Evolutionary conservation across 2,329 filamentous ascomycete genomes (phyloP), one percentile per base, ranked within the genome.

Genomic region (Xylariomycetidae sp.): DNA sequence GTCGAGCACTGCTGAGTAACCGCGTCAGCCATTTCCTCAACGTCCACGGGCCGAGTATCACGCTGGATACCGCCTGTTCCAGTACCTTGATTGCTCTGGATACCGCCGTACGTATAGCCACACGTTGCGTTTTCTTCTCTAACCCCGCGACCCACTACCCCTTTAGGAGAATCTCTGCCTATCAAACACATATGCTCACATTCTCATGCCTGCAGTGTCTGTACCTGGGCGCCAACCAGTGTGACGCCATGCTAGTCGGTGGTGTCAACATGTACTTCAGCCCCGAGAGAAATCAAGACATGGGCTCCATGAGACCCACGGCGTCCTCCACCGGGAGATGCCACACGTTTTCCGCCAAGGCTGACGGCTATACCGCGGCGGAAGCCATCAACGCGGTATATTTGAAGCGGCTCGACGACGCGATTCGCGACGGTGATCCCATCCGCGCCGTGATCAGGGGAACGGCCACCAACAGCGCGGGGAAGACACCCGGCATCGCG

Each of bases 401-500:
- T 5, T 18, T 39, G 1, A 41, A 39, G 23, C 14, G 36, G 5
- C 36, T 39, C 8, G 14, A 23, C 7, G 36, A 38, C 26, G 39
- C 39, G 5, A n/a, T 36, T 2, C 14, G 32, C 6, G 36, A 39
- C 11, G 14, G 59, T 3, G 63, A 73, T 38, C 53, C 55, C 0
- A 58, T 64, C 16, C 39, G 54, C 3, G 54, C 49, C 1, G 37
- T 66, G 2, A 49, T 69, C 9, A 48, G 53, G 0, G 58, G 48
- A 1, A 58, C 54, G 0, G 54, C 46, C 2, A 17, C 50, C 13
- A 66, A 64, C 38, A 47, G 50, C 14, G 62, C 70, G 33, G 70
- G 69, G 1, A 46, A 36, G 0, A 57, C 55, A 0, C 7, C 26
- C 0, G 65, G 64, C 1, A 62, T 72, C 15, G 66, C 66, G 0